These are phyloP conservation scores for Wickerhamia fluorescens DNA, from an alignment of 805 yeast genomes.

Conservation along the genomic window DNA sequence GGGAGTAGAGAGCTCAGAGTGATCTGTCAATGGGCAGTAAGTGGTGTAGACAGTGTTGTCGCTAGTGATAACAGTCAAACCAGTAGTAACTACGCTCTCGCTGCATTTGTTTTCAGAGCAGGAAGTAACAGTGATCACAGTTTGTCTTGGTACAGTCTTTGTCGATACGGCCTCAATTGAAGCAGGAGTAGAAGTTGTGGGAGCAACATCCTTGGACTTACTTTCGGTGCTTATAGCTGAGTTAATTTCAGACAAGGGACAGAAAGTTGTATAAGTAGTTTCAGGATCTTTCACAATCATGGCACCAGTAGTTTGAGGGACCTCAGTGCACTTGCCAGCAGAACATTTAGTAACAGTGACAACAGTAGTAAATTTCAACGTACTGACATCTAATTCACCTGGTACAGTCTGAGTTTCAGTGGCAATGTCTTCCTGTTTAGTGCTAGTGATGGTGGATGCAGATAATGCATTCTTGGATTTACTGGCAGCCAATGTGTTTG, in stretches of 20 bases:
- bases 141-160: constrained; percentile 6
- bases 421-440: constrained; percentile 3
- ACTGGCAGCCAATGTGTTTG: too few species aligned
- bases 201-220: too few species aligned
- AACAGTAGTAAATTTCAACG: constrained; percentile 22
- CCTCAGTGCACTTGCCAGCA: constrained; percentile 21
- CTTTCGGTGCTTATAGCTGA: constrained; percentile 1
- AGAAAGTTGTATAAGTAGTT: constrained; percentile 23
- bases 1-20: constrained; percentile 8
- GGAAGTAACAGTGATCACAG: constrained; percentile 15
- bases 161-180: constrained; percentile 4
- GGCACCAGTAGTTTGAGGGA: constrained; percentile 27
- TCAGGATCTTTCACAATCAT: constrained; percentile 13
- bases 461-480: background rate
- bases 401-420: too few species aligned
- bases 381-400: too few species aligned
- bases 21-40: constrained; percentile 14
- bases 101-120: constrained; percentile 14
- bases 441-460: constrained; percentile 1
- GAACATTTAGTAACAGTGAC: constrained; percentile 34
- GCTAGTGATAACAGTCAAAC: constrained; percentile 11
- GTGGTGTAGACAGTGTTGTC: constrained; percentile 16
- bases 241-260: constrained; percentile 14
- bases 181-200: constrained; percentile 9
- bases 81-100: constrained; percentile 8